Conservation (phyloP, 2,329 filamentous ascomycete genomes). For the Alternaria sp. region DNA sequence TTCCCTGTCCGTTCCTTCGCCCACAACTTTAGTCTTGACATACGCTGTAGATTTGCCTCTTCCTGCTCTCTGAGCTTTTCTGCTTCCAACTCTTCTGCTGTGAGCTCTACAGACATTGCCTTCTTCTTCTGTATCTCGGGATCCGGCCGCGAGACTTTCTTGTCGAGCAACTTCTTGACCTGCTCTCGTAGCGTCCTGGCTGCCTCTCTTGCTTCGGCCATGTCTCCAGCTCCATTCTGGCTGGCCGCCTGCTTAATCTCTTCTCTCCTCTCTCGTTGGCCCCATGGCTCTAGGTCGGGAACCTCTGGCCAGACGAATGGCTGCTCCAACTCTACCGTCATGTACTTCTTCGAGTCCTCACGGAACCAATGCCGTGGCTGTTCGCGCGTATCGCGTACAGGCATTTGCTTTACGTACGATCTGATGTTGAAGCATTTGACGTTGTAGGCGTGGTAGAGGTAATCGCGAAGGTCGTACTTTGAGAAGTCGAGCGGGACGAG, state of each 20-base stretch:
- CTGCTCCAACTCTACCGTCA: slow-evolving; percentile 88
- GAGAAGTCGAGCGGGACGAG: slow-evolving; percentile 89
- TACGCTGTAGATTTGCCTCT: slow-evolving; percentile 38
- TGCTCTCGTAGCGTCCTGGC: slow-evolving; percentile 35
- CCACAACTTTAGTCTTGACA: slow-evolving; percentile 50
- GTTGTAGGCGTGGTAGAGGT: slow-evolving; percentile 85
- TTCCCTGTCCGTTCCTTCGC: slow-evolving; percentile 35
- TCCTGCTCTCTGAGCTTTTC: slow-evolving; percentile 9
- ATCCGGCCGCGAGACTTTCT: slow-evolving; percentile 17
- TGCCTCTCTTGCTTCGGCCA: slow-evolving; percentile 22
- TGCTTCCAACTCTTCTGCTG: slow-evolving; percentile 15
- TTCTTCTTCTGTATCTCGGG: slow-evolving; percentile 8
- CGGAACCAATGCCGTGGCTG: slow-evolving; percentile 69
- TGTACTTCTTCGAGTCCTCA: slow-evolving; percentile 80
- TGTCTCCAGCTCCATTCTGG: slow-evolving; percentile 14
- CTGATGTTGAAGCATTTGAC: slow-evolving; percentile 75
- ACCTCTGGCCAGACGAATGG: slow-evolving; percentile 87
- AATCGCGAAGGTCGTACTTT: slow-evolving; percentile 96
- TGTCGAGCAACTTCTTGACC: slow-evolving; percentile 35
- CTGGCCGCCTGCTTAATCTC: slow-evolving; percentile 32
- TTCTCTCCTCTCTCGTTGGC: slow-evolving; percentile 55
- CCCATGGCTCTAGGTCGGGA: slow-evolving; percentile 60
- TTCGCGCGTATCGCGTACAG: slow-evolving; percentile 63
- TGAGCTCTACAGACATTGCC: slow-evolving; percentile 1
- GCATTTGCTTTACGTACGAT: slow-evolving; percentile 78